These are phyloP conservation scores for Eucalyptus caleyi DNA, from an alignment of 345 rosid species.

Conservation along the genomic window DNA sequence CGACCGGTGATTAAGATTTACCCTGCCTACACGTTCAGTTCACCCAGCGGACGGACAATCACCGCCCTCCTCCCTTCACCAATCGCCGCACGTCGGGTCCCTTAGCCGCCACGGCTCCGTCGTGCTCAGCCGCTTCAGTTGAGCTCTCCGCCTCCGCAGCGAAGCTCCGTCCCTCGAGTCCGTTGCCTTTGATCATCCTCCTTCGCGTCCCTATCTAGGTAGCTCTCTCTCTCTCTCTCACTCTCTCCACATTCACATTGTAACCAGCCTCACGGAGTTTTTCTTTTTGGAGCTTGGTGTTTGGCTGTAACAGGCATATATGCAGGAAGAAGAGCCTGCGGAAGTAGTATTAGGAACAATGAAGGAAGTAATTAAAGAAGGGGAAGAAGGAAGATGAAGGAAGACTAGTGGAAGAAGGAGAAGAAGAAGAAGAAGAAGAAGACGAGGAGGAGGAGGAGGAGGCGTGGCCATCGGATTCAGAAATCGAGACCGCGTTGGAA, in stretches of 20 bases:
- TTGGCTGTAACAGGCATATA: background rate
- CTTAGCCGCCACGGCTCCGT: background rate
- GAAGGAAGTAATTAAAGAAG: background rate
- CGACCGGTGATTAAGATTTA: background rate
- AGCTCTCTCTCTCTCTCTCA: background rate
- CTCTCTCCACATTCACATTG: background rate
- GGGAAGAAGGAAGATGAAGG: background rate
- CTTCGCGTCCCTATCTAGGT: too few relatives aligned
- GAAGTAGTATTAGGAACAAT: background rate
- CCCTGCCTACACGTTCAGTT: rapidly evolving
- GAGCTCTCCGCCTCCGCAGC: background rate
- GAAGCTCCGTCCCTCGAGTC: too few relatives aligned
- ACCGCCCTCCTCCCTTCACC: background rate
- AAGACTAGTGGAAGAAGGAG: background rate
- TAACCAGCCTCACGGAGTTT: background rate
- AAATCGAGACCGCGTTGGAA: conserved; percentile 64
- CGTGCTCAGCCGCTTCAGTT: background rate
- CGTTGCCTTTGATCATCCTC: background rate
- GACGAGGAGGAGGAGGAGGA: conserved; percentile 1
- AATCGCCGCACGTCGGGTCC: rapidly evolving
- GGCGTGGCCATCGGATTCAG: conserved; percentile 55
- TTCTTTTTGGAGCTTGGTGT: background rate
- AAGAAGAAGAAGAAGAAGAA: background rate
- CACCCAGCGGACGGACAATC: background rate
- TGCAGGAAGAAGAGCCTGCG: background rate